phyloP scores from a whole-genome alignment of 2,329 filamentous ascomycete genomes.

The Neopestalotiopsis sp. region DNA sequence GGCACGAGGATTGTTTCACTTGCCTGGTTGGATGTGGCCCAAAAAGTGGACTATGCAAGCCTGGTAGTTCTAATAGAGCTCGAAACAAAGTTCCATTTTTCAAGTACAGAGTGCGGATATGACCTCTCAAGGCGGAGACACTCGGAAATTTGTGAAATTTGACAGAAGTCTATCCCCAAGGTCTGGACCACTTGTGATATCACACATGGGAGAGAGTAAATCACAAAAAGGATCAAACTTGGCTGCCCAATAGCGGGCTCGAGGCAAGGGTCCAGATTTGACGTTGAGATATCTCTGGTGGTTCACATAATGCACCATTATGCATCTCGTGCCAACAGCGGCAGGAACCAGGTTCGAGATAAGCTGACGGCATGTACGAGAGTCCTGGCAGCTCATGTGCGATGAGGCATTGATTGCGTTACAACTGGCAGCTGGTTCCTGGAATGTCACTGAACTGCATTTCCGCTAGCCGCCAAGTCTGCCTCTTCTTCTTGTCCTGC shows the following conservation, averaged over 20 bases:
- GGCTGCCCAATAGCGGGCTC: not conserved
- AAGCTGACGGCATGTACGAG: not conserved
- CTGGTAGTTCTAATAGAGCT: not conserved
- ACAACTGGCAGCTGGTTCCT: not conserved
- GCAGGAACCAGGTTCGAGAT: slow-evolving; percentile 3
- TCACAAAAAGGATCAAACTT: not conserved
- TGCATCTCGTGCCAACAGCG: not conserved
- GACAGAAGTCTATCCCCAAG: slow-evolving; percentile 4
- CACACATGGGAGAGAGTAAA: not conserved
- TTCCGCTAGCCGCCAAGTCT: not conserved
- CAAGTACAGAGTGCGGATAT: not conserved
- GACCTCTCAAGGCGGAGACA: not conserved
- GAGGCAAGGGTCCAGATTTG: not conserved
- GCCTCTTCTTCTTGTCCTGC: too few species aligned
- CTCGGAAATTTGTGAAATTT: slow-evolving; percentile 6
- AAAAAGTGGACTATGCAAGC: not conserved
- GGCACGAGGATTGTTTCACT: not conserved
- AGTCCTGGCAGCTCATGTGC: not conserved
- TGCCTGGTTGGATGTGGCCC: not conserved
- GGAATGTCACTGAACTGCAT: slow-evolving; percentile 15
- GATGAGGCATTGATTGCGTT: not conserved
- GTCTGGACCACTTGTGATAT: not conserved
- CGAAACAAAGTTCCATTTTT: not conserved
- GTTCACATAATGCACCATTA: too few species aligned
- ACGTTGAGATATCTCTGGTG: not conserved